Evolutionary conservation across 352 stramenopile genomes (phyloP), one percentile per base, ranked within the genome.

Genomic region (Thalassiosira livingstoniorum): DNA sequence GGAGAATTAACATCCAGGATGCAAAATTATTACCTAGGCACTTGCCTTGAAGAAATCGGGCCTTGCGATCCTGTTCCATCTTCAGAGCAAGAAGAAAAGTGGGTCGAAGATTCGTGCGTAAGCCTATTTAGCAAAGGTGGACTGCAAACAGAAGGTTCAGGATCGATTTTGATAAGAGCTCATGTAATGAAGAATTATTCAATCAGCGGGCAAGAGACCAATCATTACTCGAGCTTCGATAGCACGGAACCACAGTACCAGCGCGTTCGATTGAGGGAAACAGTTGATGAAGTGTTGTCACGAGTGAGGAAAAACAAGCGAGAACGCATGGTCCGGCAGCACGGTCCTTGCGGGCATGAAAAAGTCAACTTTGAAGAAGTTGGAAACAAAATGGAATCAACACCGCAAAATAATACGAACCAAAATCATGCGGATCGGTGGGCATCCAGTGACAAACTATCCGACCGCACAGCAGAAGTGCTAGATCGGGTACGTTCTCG

Each of bases 281-380:
- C 67, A 58, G 76, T 78, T 11, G 76, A 83, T 57, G 76, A 83
- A 67, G 68, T 83, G 15, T 57, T 83, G 4, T 55, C 62, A 62
- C 34, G 76, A 57, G 61, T 83, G 27, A 35, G 76, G 18, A 47
- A 62, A 29, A 83, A 83, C 37, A 83, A 83, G 31, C 32, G 75
- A 39, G 37, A 45, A 4, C 37, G 75, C 25, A 83, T 81, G 73
- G 37, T 34, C 27, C 43, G 63, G 27, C 23, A 68, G 18, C 18
- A 47, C 32, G 23, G 43, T n/a, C 47, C 11, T 37, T 15, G 3
- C 34, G 23, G 10, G 2, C 4, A 68, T 27, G 7, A 53, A 31
- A 53, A 68, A 45, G 11, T 25, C 29, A 61, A 34, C 25, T 15
- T 25, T 32, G n/a, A 43, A 37, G 25, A 37, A 84, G 39, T 47